Evolutionary conservation across 1,284 basidiomycete genomes (phyloP), one percentile per base, ranked within the genome.

Genomic region (Trichosporon sp.): DNA sequence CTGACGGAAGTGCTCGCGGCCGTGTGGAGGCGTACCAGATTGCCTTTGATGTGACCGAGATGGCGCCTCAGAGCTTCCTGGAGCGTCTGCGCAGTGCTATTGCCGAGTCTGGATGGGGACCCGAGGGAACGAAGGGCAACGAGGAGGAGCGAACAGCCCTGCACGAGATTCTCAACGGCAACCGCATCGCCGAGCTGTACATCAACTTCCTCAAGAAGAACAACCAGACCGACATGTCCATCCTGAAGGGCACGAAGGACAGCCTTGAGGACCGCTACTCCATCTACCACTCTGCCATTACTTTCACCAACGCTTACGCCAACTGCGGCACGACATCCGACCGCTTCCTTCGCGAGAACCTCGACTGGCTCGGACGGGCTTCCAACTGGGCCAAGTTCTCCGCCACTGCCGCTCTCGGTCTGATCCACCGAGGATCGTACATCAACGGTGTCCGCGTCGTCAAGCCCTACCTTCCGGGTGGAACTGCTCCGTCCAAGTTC

Each of bases 341-440:
- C 73, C 78, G 86, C 36, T 98, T 97, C 84, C 82, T 98, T 29
- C 88, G 92, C 10, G 91, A 95, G 63, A 97, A 97, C 77, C 85
- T 98, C 56, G 94, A 95, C 76, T 98, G 93, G 92, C 86, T 98
- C 1, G 90, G 87, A 25, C 85, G 91, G 65, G 95, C 95, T 2
- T 89, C 89, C 44, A 96, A 98, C 77, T 98, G 95, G 95, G 91
- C 92, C 49, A 98, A 97, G 76, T 98, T 97, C 81, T 91, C 92
- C 8, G 91, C 94, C 2, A 96, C 95, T 7, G 93, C 94, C 25
- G 92, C 90, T 8, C 86, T 98, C 25, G 95, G 95, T 71, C 91
- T 97, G 59, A 96, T 98, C 70, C 93, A 97, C 82, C 94, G 95
- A 71, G 95, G 95, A 52, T 94, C 93, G 76, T 90, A 93, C 74